Evolutionary conservation across 768 basidiomycete species (phyloP).

Genomic region (Leucocoprinus leucothites): DNA sequence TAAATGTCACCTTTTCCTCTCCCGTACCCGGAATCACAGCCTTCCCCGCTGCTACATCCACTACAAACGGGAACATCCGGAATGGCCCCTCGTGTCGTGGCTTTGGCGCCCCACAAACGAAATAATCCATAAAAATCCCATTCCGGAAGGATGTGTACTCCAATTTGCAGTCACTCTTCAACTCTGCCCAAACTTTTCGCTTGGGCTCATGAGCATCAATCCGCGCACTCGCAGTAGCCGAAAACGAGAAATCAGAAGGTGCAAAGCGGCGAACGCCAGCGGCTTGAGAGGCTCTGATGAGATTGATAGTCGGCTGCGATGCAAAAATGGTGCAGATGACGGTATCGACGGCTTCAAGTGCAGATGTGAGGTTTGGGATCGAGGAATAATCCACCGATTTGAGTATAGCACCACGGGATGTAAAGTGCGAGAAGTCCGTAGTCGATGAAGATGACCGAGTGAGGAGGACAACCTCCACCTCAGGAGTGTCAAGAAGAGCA

Average conservation of each 20-base stretch:
- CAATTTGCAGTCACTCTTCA: background rate
- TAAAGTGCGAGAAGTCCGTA: background rate
- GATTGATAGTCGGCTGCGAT: background rate
- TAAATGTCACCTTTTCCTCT: background rate
- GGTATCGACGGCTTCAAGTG: background rate
- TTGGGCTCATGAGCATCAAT: background rate
- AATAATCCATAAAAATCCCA: background rate
- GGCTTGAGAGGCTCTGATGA: background rate
- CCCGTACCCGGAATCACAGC: background rate
- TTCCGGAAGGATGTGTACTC: background rate
- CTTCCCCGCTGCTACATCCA: background rate
- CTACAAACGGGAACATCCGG: background rate
- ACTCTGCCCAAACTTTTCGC: background rate
- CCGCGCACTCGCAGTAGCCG: background rate
- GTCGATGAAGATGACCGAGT: background rate
- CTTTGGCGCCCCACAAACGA: background rate
- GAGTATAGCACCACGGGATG: background rate
- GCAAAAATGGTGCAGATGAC: background rate
- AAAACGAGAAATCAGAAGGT: background rate
- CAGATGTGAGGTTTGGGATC: background rate
- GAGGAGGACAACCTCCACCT: background rate
- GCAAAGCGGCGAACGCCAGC: slow-evolving; percentile 1
- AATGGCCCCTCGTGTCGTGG: background rate
- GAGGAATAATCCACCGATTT: background rate
- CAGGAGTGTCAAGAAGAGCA: background rate